These are phyloP conservation scores for Beauveria caledonica DNA, from an alignment of 2,329 filamentous ascomycete genomes.

Conservation along the genomic window DNA sequence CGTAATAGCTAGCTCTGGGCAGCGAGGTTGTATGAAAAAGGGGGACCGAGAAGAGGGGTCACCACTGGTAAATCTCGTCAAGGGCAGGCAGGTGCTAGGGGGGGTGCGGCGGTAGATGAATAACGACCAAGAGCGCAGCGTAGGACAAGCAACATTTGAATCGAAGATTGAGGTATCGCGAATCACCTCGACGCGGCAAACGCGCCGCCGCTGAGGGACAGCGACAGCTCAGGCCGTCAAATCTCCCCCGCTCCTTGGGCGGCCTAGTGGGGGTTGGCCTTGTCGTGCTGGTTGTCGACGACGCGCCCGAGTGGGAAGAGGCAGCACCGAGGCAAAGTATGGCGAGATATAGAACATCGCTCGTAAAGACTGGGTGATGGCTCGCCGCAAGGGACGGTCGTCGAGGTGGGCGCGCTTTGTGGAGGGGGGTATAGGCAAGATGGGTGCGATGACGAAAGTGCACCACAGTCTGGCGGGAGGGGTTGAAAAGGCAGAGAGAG, in stretches of 20 bases:
- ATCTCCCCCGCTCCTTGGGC: conserved; percentile 10
- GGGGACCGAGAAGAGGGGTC: conserved; percentile 13
- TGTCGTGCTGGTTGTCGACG: background rate
- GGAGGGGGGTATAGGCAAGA: background rate
- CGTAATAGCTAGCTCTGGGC: conserved; percentile 8
- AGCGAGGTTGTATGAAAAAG: background rate
- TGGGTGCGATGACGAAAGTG: conserved; percentile 3
- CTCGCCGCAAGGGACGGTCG: background rate
- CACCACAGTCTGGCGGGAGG: background rate
- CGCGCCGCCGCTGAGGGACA: background rate
- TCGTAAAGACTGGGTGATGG: background rate
- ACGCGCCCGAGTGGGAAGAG: background rate
- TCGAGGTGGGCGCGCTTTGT: background rate
- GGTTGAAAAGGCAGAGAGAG: background rate
- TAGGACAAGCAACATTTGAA: background rate
- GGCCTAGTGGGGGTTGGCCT: conserved; percentile 7
- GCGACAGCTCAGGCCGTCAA: background rate
- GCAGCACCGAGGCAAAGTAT: background rate
- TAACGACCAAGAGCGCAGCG: background rate
- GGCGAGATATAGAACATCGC: background rate
- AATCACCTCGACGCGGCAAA: background rate
- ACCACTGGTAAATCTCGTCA: background rate
- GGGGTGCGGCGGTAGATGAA: background rate
- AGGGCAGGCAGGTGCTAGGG: conserved; percentile 6
- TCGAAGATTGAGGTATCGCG: background rate